Evolutionary conservation across 129 eudicot species (phyloP), one percentile per base, ranked within the genome.

Genomic region (Tagetes patula): DNA sequence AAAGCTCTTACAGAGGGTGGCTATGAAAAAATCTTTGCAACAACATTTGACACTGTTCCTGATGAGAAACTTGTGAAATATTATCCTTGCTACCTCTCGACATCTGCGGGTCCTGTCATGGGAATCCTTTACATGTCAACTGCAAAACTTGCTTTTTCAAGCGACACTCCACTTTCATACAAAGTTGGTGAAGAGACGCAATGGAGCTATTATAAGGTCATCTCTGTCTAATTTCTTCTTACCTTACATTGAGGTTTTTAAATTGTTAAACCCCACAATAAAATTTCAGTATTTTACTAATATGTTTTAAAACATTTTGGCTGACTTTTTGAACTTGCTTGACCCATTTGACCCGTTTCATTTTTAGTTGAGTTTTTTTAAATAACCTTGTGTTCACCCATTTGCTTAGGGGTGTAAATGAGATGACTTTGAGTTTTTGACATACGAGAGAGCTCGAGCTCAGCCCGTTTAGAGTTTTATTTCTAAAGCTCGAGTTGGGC

Each of bases 71-170:
- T 93, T 31, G 52, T 85, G 49, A 93, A 86, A 53, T 82, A 82
- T 49, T 93, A 82, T 74, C 92, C 96, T 2, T 93, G 98, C 81
- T 93, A 89, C 79, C 86, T 93, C 47, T 93, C 98, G 66, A 93
- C 98, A 13, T 93, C 98, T 72, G 96, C 96, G 40, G 98, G 98
- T 46, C 98, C 98, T 3, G 96, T 93, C 41, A 86, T 87, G 90
- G 98, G 98, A 68, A 78, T 81, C 65, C 70, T 89, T n/a, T 93
- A 93, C 80, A 69, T 85, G 73, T 93, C 98, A 59, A 80, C 90
- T 13, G 96, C 87, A 67, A 93, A 93, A 69, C 83, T 93, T 8
- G 98, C 96, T 45, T 93, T 93, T 84, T 85, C 82, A 49, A 89
- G 98, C 58, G 98, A 93, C 83, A 83, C 64, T 77, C 98, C 98